Percentiles rank a stretch among this genome's conserved stretches.
phyloP scores from a whole-genome alignment of 2,329 filamentous ascomycete genomes.

The Falciphora oryzae region DNA sequence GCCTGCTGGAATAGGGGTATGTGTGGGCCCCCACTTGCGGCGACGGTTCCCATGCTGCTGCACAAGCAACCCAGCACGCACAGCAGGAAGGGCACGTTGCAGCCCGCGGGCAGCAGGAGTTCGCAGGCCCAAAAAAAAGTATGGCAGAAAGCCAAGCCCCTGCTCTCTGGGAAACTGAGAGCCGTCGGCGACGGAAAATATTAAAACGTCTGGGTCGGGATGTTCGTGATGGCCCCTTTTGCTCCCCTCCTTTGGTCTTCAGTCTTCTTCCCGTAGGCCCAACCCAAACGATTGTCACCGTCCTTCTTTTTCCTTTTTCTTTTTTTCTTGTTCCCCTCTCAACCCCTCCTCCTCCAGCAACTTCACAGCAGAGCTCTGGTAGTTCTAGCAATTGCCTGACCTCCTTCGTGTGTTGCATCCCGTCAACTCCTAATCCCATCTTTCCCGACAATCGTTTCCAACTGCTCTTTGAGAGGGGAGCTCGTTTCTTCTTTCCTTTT shows the following conservation, averaged over 20 bases:
- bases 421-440: slow-evolving; percentile 1
- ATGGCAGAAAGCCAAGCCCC: too few species aligned
- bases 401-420: slow-evolving; percentile 19
- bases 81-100: too few species aligned
- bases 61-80: too few species aligned
- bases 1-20: too few species aligned
- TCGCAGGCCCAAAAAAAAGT: too few species aligned
- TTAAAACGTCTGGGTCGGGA: slow-evolving; percentile 9
- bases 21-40: too few species aligned
- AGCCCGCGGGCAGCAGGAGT: too few species aligned
- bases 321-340: slow-evolving; percentile 11
- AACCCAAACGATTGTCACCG: slow-evolving; percentile 7
- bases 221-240: slow-evolving; percentile 5
- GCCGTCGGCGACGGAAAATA: slow-evolving; percentile 3
- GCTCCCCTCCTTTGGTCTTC: slow-evolving; percentile 12
- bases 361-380: slow-evolving; percentile 39
- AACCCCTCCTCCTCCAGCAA: slow-evolving; percentile 14
- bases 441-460: not conserved
- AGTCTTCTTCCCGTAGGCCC: slow-evolving; percentile 17
- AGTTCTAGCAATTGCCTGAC: slow-evolving; percentile 33
- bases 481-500: not conserved
- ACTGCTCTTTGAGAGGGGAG: too few species aligned
- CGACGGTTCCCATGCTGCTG: too few species aligned
- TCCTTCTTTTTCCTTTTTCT: slow-evolving; percentile 12
- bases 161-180: too few species aligned